A percentile compares a stretch with the other conserved stretches of the same genome.
phyloP scores from a whole-genome alignment of 768 basidiomycete species.

The Agrocybe pediades region DNA sequence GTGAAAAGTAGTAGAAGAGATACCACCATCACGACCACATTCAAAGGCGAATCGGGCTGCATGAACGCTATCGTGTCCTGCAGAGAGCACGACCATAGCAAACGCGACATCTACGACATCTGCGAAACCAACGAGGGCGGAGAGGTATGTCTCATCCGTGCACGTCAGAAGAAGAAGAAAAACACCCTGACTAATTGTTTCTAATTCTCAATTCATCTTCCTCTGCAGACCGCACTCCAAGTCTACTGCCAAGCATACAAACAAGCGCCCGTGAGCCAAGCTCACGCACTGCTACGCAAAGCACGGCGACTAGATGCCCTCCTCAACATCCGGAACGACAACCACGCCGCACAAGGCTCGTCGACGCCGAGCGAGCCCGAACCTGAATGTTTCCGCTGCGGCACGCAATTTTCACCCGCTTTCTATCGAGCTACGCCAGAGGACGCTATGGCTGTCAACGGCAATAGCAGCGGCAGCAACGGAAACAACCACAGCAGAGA shows the following conservation, averaged over 20 bases:
- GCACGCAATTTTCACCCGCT: conserved; percentile 71
- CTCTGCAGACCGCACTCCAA: conserved; percentile 80
- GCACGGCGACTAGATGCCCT: conserved; percentile 81
- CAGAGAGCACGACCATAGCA: conserved; percentile 68
- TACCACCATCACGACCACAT: conserved; percentile 62
- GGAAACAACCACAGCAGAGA: too few relatives aligned
- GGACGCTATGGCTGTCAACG: background rate
- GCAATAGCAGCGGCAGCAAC: background rate
- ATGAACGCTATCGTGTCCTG: conserved; percentile 82
- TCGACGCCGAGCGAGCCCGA: conserved; percentile 28
- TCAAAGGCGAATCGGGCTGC: conserved; percentile 76
- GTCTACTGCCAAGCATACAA: conserved; percentile 88
- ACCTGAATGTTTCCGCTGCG: conserved; percentile 60
- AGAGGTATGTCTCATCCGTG: conserved; percentile 79
- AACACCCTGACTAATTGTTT: too few relatives aligned
- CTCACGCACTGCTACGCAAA: conserved; percentile 87
- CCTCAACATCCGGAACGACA: conserved; percentile 51
- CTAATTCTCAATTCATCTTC: conserved; percentile 3
- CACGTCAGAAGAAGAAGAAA: too few relatives aligned
- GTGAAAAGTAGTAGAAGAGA: conserved; percentile 80
- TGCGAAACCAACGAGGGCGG: conserved; percentile 84
- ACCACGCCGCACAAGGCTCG: conserved; percentile 19
- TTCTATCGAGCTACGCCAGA: conserved; percentile 52
- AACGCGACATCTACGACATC: conserved; percentile 74
- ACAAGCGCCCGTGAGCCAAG: conserved; percentile 66